Conservation (phyloP, 306 rosid species). For the Astragalus membranaceus region DNA sequence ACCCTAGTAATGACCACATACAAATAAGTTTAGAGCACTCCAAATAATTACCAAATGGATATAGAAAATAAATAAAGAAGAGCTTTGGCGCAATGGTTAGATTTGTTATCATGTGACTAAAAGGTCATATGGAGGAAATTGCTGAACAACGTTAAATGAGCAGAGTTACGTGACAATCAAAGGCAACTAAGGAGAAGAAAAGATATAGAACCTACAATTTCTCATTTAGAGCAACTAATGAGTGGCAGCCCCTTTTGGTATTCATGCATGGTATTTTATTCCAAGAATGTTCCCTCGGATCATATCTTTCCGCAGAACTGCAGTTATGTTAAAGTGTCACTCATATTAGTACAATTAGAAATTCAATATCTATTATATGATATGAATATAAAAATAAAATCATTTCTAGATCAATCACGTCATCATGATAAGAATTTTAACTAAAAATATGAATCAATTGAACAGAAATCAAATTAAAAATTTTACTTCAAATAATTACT, state of each 20-base stretch:
- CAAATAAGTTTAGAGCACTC: conserved; percentile 4
- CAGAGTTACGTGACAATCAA: neutral
- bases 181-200: conserved; percentile 11
- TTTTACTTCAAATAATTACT: conserved; percentile 59
- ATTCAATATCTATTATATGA: neutral
- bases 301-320: conserved; percentile 80
- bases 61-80: neutral
- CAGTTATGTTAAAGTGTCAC: conserved; percentile 16
- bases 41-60: neutral
- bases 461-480: conserved; percentile 5
- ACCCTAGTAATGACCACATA: neutral
- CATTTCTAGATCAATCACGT: neutral
- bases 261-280: conserved; percentile 46
- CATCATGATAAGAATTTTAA: neutral
- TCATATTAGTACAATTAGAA: conserved; percentile 4
- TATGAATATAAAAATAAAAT: neutral
- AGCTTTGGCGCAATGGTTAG: neutral
- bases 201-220: conserved; percentile 43
- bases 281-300: conserved; percentile 83
- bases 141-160: neutral
- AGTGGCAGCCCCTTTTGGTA: conserved; percentile 36
- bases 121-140: neutral
- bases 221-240: conserved; percentile 49
- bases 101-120: neutral
- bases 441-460: neutral